These are phyloP conservation scores for Globisporangium spinosum DNA, from an alignment of 352 stramenopile species.

Conservation along the genomic window DNA sequence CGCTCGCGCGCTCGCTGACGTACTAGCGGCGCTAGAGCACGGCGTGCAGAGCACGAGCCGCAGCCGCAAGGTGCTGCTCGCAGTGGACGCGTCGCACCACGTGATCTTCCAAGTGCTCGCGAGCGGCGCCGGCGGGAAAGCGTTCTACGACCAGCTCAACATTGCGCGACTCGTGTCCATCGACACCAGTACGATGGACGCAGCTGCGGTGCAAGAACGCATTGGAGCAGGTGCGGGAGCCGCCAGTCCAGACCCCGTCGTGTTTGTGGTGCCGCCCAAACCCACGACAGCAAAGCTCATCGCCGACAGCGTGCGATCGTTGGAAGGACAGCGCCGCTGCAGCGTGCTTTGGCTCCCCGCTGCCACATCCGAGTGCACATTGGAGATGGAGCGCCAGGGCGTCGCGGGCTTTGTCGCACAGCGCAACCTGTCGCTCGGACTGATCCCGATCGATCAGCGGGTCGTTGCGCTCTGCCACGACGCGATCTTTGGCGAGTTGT, in stretches of 20 bases:
- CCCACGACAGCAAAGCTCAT: slow-evolving; percentile 48
- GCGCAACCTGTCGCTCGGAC: slow-evolving; percentile 46
- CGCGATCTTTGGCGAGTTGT: slow-evolving; percentile 64
- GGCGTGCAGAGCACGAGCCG: slow-evolving; percentile 10
- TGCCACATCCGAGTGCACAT: slow-evolving; percentile 46
- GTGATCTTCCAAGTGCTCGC: slow-evolving; percentile 68
- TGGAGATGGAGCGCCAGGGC: slow-evolving; percentile 78
- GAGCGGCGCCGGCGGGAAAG: slow-evolving; percentile 53
- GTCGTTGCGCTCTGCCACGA: slow-evolving; percentile 64
- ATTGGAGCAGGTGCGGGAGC: slow-evolving; percentile 16
- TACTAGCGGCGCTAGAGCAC: slow-evolving; percentile 7
- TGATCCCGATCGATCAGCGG: slow-evolving; percentile 55
- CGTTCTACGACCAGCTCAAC: slow-evolving; percentile 56
- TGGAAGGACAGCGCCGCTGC: slow-evolving; percentile 28
- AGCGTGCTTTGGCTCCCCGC: slow-evolving; percentile 60
- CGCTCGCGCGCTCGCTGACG: slow-evolving; percentile 25
- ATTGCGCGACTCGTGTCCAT: slow-evolving; percentile 52
- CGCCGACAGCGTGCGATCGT: slow-evolving; percentile 36
- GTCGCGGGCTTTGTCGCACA: slow-evolving; percentile 50
- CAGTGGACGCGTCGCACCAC: slow-evolving; percentile 48
- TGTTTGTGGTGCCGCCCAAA: slow-evolving; percentile 53
- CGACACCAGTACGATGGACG: slow-evolving; percentile 30
- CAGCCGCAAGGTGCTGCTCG: slow-evolving; percentile 30
- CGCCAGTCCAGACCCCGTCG: slow-evolving; percentile 26
- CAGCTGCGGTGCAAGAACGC: slow-evolving; percentile 25